Evolutionary conservation across 1,139 yeast genomes (phyloP).

Genomic region (Pichia sp.): DNA sequence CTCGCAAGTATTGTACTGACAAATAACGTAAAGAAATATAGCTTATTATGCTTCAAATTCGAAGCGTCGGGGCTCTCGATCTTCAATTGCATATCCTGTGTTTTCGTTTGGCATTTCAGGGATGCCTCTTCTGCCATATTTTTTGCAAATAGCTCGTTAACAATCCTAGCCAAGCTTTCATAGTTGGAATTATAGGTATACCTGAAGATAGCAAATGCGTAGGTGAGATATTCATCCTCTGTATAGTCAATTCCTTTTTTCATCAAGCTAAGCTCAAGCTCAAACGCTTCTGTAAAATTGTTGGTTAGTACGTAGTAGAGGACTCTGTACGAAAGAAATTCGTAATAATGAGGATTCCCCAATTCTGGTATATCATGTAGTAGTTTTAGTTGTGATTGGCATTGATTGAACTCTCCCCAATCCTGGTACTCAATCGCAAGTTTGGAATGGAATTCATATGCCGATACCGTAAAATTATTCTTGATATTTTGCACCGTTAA

Average conservation of each 20-base stretch:
- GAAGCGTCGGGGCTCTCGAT: conserved; percentile 8
- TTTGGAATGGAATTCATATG: conserved; percentile 82
- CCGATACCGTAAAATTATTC: conserved; percentile 66
- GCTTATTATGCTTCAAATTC: conserved; percentile 16
- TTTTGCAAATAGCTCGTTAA: conserved; percentile 6
- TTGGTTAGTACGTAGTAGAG: conserved; percentile 75
- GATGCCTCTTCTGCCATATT: conserved; percentile 3
- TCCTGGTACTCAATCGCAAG: conserved; percentile 80
- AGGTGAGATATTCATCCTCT: conserved; percentile 30
- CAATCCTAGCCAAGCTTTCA: conserved; percentile 24
- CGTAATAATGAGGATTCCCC: conserved; percentile 39
- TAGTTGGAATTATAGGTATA: conserved; percentile 44
- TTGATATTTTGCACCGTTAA: conserved; percentile 86
- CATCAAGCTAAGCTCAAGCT: conserved; percentile 29
- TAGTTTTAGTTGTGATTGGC: conserved; percentile 72
- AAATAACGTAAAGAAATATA: conserved; percentile 22
- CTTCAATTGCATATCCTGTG: background rate
- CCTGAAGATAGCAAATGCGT: conserved; percentile 39
- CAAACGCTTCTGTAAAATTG: conserved; percentile 45
- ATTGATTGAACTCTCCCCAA: conserved; percentile 91
- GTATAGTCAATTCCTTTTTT: conserved; percentile 8
- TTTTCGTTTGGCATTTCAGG: conserved; percentile 2
- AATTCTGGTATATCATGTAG: conserved; percentile 37
- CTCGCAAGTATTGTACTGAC: conserved; percentile 20
- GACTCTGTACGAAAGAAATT: conserved; percentile 70